phyloP scores from a whole-genome alignment of 2,329 filamentous ascomycete species.

The Colletotrichum sp. region DNA sequence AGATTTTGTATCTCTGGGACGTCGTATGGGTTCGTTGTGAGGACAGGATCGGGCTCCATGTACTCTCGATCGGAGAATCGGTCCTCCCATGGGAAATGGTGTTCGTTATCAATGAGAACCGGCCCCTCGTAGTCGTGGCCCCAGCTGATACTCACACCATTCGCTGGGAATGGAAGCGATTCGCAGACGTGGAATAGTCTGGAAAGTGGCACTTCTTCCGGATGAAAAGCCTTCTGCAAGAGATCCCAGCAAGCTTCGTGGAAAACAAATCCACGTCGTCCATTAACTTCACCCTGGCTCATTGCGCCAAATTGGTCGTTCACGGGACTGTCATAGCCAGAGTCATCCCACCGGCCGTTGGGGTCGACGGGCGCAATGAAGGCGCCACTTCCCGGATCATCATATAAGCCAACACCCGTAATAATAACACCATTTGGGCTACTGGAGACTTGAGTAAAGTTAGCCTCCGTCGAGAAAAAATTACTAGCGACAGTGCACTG shows the following conservation, averaged over 20 bases:
- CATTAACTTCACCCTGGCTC: neutral
- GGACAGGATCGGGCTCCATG: neutral
- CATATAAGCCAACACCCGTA: neutral
- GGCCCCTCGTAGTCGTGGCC: neutral
- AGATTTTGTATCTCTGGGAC: neutral
- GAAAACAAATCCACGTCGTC: neutral
- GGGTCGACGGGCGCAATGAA: neutral
- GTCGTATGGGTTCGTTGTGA: neutral
- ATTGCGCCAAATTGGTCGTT: neutral
- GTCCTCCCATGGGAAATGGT: neutral
- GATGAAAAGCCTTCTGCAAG: neutral
- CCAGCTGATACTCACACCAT: neutral
- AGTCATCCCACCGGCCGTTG: neutral
- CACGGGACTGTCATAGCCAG: rapidly evolving
- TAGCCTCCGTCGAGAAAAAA: neutral
- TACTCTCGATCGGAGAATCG: neutral
- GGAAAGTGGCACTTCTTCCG: neutral
- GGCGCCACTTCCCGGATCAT: neutral
- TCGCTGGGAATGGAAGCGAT: neutral
- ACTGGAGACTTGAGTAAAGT: neutral
- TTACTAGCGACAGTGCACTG: neutral
- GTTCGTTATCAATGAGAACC: neutral
- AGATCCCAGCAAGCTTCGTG: neutral
- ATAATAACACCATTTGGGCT: neutral
- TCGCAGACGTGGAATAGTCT: neutral